Percentiles rank a stretch among this genome's conserved stretches.
phyloP scores from a whole-genome alignment of 1,284 basidiomycete genomes.

The Porogramme epimiltina region DNA sequence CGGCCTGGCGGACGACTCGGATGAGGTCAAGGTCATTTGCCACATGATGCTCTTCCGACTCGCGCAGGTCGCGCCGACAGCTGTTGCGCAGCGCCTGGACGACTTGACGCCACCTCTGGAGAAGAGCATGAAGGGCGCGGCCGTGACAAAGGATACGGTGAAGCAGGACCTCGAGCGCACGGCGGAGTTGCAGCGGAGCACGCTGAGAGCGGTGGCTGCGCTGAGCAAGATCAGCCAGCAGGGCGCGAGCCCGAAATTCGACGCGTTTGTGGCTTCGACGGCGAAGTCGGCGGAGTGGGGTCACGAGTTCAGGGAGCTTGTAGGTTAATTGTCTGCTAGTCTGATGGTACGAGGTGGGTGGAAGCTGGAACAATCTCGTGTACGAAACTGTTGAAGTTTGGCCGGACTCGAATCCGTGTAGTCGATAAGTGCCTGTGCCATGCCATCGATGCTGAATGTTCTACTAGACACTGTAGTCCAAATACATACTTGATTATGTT shows the following conservation, averaged over 20 bases:
- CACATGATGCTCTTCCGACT: conserved; percentile 95
- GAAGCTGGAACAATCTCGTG: background rate
- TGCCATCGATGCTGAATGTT: background rate
- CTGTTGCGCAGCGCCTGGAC: conserved; percentile 84
- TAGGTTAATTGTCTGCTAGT: no score
- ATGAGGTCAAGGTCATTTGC: conserved; percentile 96
- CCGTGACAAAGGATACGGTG: conserved; percentile 91
- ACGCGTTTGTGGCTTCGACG: conserved; percentile 72
- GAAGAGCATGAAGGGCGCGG: conserved; percentile 89
- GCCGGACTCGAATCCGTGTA: no score
- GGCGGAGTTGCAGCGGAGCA: conserved; percentile 88
- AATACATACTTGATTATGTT: no score
- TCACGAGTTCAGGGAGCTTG: conserved; percentile 66
- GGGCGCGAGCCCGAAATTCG: conserved; percentile 72
- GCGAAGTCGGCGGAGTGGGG: conserved; percentile 67
- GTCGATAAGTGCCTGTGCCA: background rate
- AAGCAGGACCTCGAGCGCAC: conserved; percentile 97
- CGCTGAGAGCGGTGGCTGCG: conserved; percentile 85
- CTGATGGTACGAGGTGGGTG: no score
- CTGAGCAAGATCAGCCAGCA: conserved; percentile 69
- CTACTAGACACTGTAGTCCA: background rate
- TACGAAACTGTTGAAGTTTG: no score
- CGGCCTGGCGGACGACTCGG: conserved; percentile 87
- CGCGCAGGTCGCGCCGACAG: conserved; percentile 80
- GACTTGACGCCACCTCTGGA: conserved; percentile 83